A percentile compares a stretch with the other conserved stretches of the same genome.
Evolutionary conservation across 1,139 yeast species (phyloP).

Genomic region (Suhomyces coccinellae): DNA sequence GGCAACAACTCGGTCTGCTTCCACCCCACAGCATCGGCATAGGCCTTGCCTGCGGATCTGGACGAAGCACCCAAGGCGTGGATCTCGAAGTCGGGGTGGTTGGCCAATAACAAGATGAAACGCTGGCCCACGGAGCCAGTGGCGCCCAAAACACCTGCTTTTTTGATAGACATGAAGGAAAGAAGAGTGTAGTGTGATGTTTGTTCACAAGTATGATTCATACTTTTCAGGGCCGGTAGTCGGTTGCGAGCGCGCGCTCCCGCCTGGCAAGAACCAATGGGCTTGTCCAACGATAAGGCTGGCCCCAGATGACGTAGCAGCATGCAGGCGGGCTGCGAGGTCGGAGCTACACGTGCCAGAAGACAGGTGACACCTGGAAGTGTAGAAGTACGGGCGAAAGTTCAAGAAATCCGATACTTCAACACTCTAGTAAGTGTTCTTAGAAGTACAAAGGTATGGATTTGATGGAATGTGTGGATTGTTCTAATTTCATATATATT

Average conservation of each 20-base stretch:
- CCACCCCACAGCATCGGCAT: constrained; percentile 89
- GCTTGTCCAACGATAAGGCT: not conserved
- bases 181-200: constrained; percentile 1
- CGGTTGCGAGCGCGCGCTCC: constrained; percentile 10
- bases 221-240: constrained; percentile 11
- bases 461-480: too few relatives aligned
- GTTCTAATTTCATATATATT: too few relatives aligned
- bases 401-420: too few relatives aligned
- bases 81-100: constrained; percentile 89
- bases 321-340: too few relatives aligned
- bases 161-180: constrained; percentile 28
- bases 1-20: constrained; percentile 89
- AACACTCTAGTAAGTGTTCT: too few relatives aligned
- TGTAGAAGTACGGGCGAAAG: too few relatives aligned
- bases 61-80: constrained; percentile 88
- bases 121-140: constrained; percentile 98
- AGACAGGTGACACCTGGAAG: too few relatives aligned
- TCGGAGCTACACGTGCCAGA: too few relatives aligned
- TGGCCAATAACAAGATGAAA: constrained; percentile 76
- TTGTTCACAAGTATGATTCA: constrained; percentile 5
- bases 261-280: constrained; percentile 1
- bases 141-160: constrained; percentile 93
- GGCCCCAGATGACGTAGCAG: too few relatives aligned
- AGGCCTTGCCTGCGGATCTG: constrained; percentile 89
- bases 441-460: too few relatives aligned